A percentile compares a stretch with the other conserved stretches of the same genome.
Evolutionary conservation across 106 monocot species (phyloP).

Genomic region (Phalaenopsis aphrodite): DNA sequence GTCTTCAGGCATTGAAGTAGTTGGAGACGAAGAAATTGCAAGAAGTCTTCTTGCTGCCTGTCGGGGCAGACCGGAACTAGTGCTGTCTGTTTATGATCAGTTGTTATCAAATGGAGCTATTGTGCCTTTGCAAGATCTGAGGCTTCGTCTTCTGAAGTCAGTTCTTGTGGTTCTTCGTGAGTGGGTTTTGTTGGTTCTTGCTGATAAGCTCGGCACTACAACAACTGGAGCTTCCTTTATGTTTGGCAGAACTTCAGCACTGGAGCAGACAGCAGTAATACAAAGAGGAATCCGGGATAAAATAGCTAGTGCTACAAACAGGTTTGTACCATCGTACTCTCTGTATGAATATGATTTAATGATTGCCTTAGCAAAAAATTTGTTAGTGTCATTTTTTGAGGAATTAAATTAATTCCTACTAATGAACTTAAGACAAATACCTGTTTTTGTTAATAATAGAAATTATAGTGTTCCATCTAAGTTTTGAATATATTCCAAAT

Average conservation of each 20-base stretch:
- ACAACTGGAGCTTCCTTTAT: conserved; percentile 42
- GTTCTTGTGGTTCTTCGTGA: conserved; percentile 75
- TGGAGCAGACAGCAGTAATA: conserved; percentile 27
- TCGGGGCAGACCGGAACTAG: conserved; percentile 61
- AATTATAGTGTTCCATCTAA: too few relatives aligned
- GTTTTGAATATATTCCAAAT: too few relatives aligned
- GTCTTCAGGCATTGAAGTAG: conserved; percentile 54
- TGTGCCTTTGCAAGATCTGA: conserved; percentile 52
- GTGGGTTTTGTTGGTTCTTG: conserved; percentile 57
- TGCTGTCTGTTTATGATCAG: conserved; percentile 74
- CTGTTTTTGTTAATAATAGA: too few relatives aligned
- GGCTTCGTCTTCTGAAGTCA: conserved; percentile 74
- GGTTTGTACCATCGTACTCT: conserved; percentile 27
- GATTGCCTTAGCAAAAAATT: neutral
- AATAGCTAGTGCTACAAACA: conserved; percentile 76
- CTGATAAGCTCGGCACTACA: conserved; percentile 35
- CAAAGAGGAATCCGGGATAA: conserved; percentile 78
- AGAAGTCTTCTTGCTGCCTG: conserved; percentile 86
- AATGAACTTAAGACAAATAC: too few relatives aligned
- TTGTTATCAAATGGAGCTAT: conserved; percentile 66
- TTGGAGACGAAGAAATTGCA: conserved; percentile 92
- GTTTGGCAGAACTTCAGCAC: conserved; percentile 26
- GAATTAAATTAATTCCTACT: neutral
- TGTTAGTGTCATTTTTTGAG: neutral
- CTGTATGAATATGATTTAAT: neutral